These are phyloP conservation scores for Macaranga tanarius DNA, from an alignment of 441 rosid genomes.

Conservation along the genomic window DNA sequence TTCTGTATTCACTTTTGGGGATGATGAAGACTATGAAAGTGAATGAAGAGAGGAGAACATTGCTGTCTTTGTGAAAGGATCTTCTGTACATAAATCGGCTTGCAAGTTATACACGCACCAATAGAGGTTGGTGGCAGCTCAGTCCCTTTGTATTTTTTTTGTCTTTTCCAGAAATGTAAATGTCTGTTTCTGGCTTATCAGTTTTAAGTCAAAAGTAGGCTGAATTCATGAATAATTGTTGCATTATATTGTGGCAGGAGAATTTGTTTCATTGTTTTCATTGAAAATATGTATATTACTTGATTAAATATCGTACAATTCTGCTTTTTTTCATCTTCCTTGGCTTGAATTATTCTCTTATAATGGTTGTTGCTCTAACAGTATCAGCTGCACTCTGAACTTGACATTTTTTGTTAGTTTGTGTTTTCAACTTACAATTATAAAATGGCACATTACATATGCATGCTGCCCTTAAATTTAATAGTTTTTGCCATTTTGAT, in stretches of 20 bases:
- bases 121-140: background rate
- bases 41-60: conserved; percentile 39
- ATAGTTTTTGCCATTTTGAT: too few species aligned
- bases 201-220: conserved; percentile 10
- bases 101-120: conserved; percentile 13
- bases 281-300: conserved; percentile 10
- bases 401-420: too few species aligned
- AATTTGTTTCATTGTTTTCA: conserved; percentile 23
- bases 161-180: background rate
- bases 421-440: too few species aligned
- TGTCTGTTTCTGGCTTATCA: conserved; percentile 21
- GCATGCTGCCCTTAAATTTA: too few species aligned
- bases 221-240: conserved; percentile 19
- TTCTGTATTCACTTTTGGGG: conserved; percentile 90
- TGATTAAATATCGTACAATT: background rate
- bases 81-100: conserved; percentile 35
- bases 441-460: too few species aligned
- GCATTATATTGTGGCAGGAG: conserved; percentile 14
- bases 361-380: too few species aligned
- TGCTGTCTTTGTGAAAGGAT: background rate
- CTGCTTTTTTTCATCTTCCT: background rate
- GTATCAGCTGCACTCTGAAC: too few species aligned
- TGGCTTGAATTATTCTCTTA: background rate
- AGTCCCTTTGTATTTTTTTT: conserved; percentile 25
- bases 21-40: conserved; percentile 88